Evolutionary conservation across 345 rosid genomes (phyloP), one percentile per base, ranked within the genome.

Genomic region (Luvunga scandens): DNA sequence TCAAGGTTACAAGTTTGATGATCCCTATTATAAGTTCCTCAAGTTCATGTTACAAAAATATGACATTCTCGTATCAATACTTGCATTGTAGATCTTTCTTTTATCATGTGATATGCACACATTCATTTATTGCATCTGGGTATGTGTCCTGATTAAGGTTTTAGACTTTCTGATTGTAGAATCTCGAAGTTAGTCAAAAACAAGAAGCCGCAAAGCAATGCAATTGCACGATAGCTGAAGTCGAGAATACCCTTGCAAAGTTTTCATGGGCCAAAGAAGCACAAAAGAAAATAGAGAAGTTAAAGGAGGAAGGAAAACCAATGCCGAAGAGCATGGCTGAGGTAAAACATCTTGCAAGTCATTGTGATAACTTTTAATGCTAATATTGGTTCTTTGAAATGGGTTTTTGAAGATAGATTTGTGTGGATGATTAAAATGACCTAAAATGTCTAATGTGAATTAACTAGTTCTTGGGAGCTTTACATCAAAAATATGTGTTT

Each of bases 181-280:
- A 91, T 84, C 88, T 96, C 53, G 88, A 89, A 92, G 74, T 77
- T 59, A 86, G 85, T 83, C 97, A 94, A 27, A 96, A 95, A 83
- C 91, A 90, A 87, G 96, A 87, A 78, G 96, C 97, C 2, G 97
- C 98, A 31, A 90, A 89, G 83, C 89, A 82, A 12, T 96, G 94
- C 70, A 87, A 90, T 21, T 92, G 99, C 79, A 89, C 98, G 0
- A 82, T 91, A 69, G 87, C 89, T 19, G 99, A 96, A 22, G 94
- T 96, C 30, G 98, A 96, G 87, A 90, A 85, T 63, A 89, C 94
- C 0, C 87, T 94, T 76, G 84, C 98, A 1, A 94, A 91, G 83
- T 94, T 91, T 79, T 88, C 90, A 2, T 94, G 98, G 99, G 98
- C 95, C 4, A 96, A 88, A 82, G 86, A 91, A 83, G 98, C 93